Conservation (phyloP, 192 early-diverging fungal genomes). For the Helicostylum pulchrum region DNA sequence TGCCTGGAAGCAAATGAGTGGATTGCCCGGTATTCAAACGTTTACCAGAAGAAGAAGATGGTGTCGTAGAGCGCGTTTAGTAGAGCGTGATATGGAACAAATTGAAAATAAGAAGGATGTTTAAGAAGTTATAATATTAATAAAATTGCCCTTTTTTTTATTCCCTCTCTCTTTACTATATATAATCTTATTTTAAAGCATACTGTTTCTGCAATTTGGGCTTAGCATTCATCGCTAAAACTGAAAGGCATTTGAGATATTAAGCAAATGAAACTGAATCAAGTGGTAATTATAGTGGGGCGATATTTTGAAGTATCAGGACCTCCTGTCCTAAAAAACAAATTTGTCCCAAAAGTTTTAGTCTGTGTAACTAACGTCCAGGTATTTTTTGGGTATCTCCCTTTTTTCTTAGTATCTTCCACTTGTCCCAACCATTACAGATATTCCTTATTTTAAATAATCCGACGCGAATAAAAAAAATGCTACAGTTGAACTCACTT, state of each 20-base stretch:
- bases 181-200: constrained; percentile 15
- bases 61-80: constrained; percentile 45
- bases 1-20: constrained; percentile 46
- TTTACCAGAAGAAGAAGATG: constrained; percentile 54
- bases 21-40: constrained; percentile 42
- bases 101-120: not conserved
- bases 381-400: too few species aligned
- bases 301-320: constrained; percentile 36
- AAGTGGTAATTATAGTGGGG: constrained; percentile 8
- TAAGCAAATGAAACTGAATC: not conserved
- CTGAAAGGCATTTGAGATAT: constrained; percentile 16
- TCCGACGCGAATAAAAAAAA: too few species aligned
- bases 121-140: not conserved
- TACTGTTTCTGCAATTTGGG: constrained; percentile 12
- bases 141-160: not conserved
- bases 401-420: too few species aligned
- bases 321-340: too few species aligned
- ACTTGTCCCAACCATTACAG: too few species aligned
- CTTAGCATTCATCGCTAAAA: constrained; percentile 20
- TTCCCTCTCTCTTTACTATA: too few species aligned
- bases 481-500: too few species aligned
- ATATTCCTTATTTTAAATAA: too few species aligned
- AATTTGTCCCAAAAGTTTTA: too few species aligned
- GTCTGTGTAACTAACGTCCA: too few species aligned
- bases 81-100: constrained; percentile 30